Evolutionary conservation across 2,329 filamentous ascomycete species (phyloP).

Genomic region (Neocucurbitaria cava): DNA sequence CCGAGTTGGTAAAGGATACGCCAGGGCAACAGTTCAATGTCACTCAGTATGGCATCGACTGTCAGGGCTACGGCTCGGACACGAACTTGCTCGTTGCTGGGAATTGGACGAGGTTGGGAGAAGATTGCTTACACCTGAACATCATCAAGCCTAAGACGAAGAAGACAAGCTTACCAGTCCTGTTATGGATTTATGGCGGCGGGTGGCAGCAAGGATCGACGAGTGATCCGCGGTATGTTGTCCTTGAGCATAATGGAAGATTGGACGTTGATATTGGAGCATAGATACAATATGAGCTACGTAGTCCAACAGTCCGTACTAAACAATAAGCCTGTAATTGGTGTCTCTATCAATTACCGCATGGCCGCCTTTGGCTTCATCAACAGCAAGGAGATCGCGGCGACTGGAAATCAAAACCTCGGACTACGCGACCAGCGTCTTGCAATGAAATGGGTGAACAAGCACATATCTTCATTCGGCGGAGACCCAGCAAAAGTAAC

Average conservation of each 20-base stretch:
- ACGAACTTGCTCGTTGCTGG: slow-evolving; percentile 28
- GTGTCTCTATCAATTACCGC: slow-evolving; percentile 55
- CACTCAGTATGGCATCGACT: slow-evolving; percentile 36
- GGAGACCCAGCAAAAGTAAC: slow-evolving; percentile 66
- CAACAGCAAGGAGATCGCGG: slow-evolving; percentile 50
- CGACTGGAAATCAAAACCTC: slow-evolving; percentile 50
- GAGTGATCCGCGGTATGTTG: slow-evolving; percentile 36
- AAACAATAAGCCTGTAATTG: slow-evolving; percentile 41
- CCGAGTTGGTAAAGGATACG: slow-evolving; percentile 19
- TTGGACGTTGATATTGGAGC: not conserved
- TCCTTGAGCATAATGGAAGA: not conserved
- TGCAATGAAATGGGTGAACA: slow-evolving; percentile 66
- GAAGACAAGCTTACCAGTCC: slow-evolving; percentile 27
- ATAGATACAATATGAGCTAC: slow-evolving; percentile 41
- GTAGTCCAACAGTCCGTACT: slow-evolving; percentile 39
- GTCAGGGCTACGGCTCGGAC: slow-evolving; percentile 36
- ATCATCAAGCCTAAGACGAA: slow-evolving; percentile 34
- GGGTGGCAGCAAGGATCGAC: slow-evolving; percentile 43
- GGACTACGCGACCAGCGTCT: slow-evolving; percentile 69
- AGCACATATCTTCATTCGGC: slow-evolving; percentile 60
- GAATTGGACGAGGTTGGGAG: slow-evolving; percentile 34
- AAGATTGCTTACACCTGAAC: slow-evolving; percentile 57
- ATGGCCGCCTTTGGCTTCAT: slow-evolving; percentile 60
- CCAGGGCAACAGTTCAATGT: slow-evolving; percentile 23
- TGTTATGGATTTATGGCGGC: slow-evolving; percentile 46